Conservation (phyloP, 345 rosid genomes). For the Erysimum cheiranthoides region DNA sequence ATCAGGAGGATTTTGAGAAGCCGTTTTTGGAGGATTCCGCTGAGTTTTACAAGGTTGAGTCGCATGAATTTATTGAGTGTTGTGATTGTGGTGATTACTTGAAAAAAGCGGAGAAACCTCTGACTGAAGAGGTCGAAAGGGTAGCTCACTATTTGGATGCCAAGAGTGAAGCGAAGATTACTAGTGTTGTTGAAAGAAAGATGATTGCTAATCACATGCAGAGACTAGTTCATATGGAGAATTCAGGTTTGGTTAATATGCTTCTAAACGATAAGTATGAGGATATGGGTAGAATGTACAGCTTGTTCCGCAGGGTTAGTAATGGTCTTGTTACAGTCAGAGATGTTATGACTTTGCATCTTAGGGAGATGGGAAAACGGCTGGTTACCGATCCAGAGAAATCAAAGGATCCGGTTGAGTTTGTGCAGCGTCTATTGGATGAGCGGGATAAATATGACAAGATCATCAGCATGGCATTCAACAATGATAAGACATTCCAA, state of each 20-base stretch:
- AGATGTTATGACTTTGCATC: conserved; percentile 91
- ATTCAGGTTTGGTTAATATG: conserved; percentile 90
- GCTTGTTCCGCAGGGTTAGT: conserved; percentile 74
- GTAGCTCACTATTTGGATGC: conserved; percentile 87
- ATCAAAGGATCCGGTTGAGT: conserved; percentile 90
- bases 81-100: conserved; percentile 94
- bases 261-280: conserved; percentile 87
- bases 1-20: conserved; percentile 95
- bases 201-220: conserved; percentile 96
- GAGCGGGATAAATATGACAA: too few species aligned
- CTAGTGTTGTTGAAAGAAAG: conserved; percentile 92
- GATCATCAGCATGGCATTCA: conserved; percentile 71
- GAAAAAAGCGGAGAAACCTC: conserved; percentile 88
- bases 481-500: conserved; percentile 88
- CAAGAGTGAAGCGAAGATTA: conserved; percentile 89
- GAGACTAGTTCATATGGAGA: conserved; percentile 96
- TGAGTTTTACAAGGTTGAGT: conserved; percentile 85
- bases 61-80: conserved; percentile 81
- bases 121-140: conserved; percentile 92
- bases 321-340: conserved; percentile 73
- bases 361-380: conserved; percentile 91
- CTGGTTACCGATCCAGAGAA: conserved; percentile 90
- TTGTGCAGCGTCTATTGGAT: conserved; percentile 90
- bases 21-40: conserved; percentile 89
- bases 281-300: conserved; percentile 92